Percentiles rank a stretch among this genome's conserved stretches.
phyloP scores from a whole-genome alignment of 2,329 filamentous ascomycete genomes.

The Tolypocladium sp. region DNA sequence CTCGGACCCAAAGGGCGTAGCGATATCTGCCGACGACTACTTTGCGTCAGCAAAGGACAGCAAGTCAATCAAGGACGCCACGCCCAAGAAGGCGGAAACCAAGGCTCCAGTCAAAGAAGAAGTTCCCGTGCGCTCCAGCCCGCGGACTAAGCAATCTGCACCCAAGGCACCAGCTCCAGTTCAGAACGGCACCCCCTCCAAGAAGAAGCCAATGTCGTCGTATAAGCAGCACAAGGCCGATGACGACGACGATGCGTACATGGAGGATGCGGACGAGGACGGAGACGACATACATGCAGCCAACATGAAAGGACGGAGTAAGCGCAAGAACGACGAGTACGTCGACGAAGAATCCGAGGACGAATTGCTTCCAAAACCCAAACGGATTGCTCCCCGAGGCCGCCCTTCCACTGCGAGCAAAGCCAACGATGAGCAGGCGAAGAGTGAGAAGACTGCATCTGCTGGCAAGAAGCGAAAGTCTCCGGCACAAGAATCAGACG shows the following conservation, averaged over 20 bases:
- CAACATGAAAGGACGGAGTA: constrained; percentile 55
- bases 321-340: constrained; percentile 65
- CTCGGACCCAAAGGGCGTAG: constrained; percentile 35
- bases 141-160: constrained; percentile 33
- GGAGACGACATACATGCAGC: constrained; percentile 78
- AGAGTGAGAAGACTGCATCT: constrained; percentile 19
- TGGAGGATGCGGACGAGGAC: constrained; percentile 61
- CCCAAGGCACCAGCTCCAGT: constrained; percentile 17
- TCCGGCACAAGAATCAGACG: constrained; percentile 42
- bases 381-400: constrained; percentile 40
- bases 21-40: constrained; percentile 48
- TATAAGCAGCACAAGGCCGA: constrained; percentile 31
- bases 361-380: constrained; percentile 52
- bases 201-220: constrained; percentile 31
- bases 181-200: constrained; percentile 22
- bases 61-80: constrained; percentile 24
- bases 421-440: constrained; percentile 14
- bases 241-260: constrained; percentile 47
- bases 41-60: constrained; percentile 38
- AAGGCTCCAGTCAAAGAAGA: constrained; percentile 30
- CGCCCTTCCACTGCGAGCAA: constrained; percentile 11
- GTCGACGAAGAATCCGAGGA: constrained; percentile 67
- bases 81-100: constrained; percentile 29
- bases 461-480: constrained; percentile 49
- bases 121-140: constrained; percentile 41